Evolutionary conservation across 208 protist genomes (phyloP), one percentile per base, ranked within the genome.

Genomic region (Phytomonas francai): DNA sequence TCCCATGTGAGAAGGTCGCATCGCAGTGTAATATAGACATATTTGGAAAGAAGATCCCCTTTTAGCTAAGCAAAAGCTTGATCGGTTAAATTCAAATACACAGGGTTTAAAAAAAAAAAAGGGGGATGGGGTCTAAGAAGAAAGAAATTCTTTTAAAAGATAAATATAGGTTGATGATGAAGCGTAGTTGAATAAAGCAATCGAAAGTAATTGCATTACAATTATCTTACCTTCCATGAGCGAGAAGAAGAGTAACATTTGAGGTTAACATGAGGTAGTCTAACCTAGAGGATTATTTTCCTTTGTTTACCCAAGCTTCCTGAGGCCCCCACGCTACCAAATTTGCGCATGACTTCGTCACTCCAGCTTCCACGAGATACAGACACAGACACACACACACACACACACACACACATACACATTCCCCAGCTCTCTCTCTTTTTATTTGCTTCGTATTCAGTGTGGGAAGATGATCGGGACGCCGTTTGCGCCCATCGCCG

Each of bases 401-500:
- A n/a, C n/a, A n/a, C n/a, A n/a, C n/a, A 39, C 34, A 39, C 34
- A 39, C 34, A 39, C 34, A n/a, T n/a, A n/a, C n/a, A 65, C 3
- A 51, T 12, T 28, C 31, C 32, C 12, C 36, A 49, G 2, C 39
- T 19, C 4, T 49, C 39, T 6, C 0, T 45, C 67, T 8, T 2
- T 68, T 54, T 76, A 8, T 59, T 39, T 51, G 8, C 30, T 39
- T n/a, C 63, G 3, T 14, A 60, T 80, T 49, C 39, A 89, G 19
- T 75, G 74, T 9, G 79, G 82, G 68, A 82, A 91, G 34, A 83
- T 76, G 27, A 91, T 68, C 12, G 78, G 79, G 42, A 88, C 80
- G 36, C 85, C 88, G 61, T 92, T 91, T 22, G 27, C 59, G 12
- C 83, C 84, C 60, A 95, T 76, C 30, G 82, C 72, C 28, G 91